phyloP scores from a whole-genome alignment of 2,329 filamentous ascomycete species.

The Dothideomycetes sp. region DNA sequence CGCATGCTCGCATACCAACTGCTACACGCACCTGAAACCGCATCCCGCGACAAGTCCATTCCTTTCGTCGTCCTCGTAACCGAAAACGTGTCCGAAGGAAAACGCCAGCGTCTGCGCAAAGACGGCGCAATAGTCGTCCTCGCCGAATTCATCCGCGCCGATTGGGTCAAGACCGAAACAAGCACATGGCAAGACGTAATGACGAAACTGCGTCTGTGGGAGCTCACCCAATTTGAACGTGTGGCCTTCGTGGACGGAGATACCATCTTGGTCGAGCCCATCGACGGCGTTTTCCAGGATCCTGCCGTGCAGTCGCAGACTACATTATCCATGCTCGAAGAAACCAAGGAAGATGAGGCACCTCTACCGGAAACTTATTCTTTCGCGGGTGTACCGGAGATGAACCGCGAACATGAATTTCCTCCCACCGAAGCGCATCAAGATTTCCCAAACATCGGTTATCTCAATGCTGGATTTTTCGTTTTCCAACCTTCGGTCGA shows the following conservation, averaged over 20 bases:
- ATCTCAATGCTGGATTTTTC: slow-evolving; percentile 30
- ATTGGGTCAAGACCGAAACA: slow-evolving; percentile 24
- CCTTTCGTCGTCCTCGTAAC: slow-evolving; percentile 26
- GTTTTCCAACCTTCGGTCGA: slow-evolving; percentile 23
- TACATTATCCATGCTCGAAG: slow-evolving; percentile 17
- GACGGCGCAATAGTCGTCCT: slow-evolving; percentile 24
- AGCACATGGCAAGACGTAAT: slow-evolving; percentile 29
- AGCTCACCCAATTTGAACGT: slow-evolving; percentile 30
- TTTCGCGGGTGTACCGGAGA: slow-evolving; percentile 25
- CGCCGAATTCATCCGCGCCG: slow-evolving; percentile 22
- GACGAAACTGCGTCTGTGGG: slow-evolving; percentile 32
- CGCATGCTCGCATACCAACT: slow-evolving; percentile 26
- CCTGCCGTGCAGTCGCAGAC: slow-evolving; percentile 21
- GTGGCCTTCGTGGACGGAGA: slow-evolving; percentile 30
- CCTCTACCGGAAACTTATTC: slow-evolving; percentile 25
- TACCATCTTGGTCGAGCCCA: slow-evolving; percentile 21
- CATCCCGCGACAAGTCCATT: slow-evolving; percentile 18
- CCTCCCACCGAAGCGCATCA: slow-evolving; percentile 22
- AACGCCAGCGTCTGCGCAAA: slow-evolving; percentile 20
- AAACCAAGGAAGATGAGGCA: slow-evolving; percentile 21
- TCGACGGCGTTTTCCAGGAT: slow-evolving; percentile 29
- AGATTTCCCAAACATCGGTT: slow-evolving; percentile 21
- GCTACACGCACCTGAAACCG: slow-evolving; percentile 24
- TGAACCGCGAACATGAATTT: slow-evolving; percentile 24
- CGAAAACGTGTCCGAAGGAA: slow-evolving; percentile 19